Evolutionary conservation across 352 stramenopile species (phyloP).

Genomic region (Phytopythium cucurbitacearum): DNA sequence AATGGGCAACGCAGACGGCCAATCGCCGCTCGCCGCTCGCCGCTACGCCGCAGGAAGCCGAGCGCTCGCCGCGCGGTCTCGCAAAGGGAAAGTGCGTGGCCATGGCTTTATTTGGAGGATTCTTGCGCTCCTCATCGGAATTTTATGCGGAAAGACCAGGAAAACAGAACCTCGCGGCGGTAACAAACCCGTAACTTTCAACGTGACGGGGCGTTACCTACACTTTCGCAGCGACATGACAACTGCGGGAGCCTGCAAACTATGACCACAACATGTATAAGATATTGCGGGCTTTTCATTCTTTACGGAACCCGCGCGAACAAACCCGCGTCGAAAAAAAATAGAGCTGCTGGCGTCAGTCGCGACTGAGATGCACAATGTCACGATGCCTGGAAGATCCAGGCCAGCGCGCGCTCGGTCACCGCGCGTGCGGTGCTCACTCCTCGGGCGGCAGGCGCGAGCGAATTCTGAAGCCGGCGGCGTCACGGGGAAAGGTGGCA

Average conservation of each 20-base stretch:
- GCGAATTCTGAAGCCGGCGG: too few relatives aligned
- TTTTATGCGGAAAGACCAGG: too few relatives aligned
- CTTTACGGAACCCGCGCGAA: too few relatives aligned
- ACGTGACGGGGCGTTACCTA: neutral
- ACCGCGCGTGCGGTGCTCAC: too few relatives aligned
- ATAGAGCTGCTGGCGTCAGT: slow-evolving; percentile 3
- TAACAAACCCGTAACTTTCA: neutral
- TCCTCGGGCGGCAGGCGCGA: too few relatives aligned
- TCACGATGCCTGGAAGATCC: slow-evolving; percentile 2
- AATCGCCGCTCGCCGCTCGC: neutral
- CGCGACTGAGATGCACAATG: slow-evolving; percentile 1
- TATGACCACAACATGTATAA: neutral
- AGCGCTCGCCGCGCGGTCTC: neutral
- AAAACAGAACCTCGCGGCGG: too few relatives aligned
- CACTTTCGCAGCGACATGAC: neutral
- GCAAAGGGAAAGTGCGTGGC: neutral
- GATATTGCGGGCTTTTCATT: neutral
- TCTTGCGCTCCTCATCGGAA: neutral
- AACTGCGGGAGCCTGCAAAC: neutral
- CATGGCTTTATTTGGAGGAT: neutral
- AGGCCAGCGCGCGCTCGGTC: neutral
- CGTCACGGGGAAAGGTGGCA: too few relatives aligned
- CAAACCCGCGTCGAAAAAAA: neutral
- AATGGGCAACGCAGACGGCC: too few relatives aligned
- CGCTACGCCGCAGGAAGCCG: neutral